Base-by-base conservation (phyloP, 441 rosid species). In the Pelargonium citronellum region DNA sequence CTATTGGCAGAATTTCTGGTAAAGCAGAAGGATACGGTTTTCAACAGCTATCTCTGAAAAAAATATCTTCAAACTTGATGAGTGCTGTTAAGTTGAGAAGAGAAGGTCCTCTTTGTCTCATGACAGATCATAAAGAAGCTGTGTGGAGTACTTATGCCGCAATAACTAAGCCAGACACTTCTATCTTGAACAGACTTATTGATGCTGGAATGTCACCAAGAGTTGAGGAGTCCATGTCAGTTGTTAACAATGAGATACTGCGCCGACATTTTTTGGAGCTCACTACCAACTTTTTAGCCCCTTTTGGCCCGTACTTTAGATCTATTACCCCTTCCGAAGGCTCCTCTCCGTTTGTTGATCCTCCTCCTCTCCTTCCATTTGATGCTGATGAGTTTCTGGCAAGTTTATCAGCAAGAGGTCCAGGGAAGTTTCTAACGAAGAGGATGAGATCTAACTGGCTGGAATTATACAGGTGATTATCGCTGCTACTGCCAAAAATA, bases 71-170 rank as follows among this genome's bases (percentile, higher is more conserved):
- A 67, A 87, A 79, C 76, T 73, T 95, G 74, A 77, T 95, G 77
- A 91, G 81, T 77, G 95, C 87, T 17, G 95, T 92, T 78, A 95
- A 87, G 77, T 78, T 90, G 73, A 90, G 89, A 75, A 83, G 99
- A 79, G 99, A 95, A 67, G 98, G 99, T 34, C 99, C 99, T 49
- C 84, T 95, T 63, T 87, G 97, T 83, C 96, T 95, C 72, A 91
- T 95, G 98, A 86, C 97, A 19, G 99, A 92, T 78, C 99, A 95
- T 77, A 95, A 86, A 87, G 99, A 95, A 87, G 97, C 98, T 74
- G 72, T 95, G 37, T 95, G 99, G 99, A 95, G 91, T 73, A 81
- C 85, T 71, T 90, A 92, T 75, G 71, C 85, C 63, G 84, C 98
- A 64, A 77, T 89, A 72, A 95, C 97, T 2, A 92, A 92, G 81